Base-by-base conservation (phyloP, 345 rosid genomes). In the Sapria himalayana region DNA sequence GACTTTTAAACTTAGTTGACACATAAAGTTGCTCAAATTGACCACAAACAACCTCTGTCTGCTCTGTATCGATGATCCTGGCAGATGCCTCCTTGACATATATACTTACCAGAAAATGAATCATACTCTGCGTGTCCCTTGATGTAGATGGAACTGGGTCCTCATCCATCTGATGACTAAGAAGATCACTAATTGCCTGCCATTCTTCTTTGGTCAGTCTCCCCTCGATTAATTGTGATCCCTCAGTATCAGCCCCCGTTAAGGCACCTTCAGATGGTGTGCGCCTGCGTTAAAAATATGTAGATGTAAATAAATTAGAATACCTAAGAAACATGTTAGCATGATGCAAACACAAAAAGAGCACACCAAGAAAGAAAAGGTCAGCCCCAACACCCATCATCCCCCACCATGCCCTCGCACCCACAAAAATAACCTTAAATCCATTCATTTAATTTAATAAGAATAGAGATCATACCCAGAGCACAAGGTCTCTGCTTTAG, bases 171-270 rank as follows among this genome's bases (percentile, higher is more conserved):
- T 89, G 91, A 59, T 56, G 71, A 70, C 93, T 89, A 42, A 89
- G 74, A 48, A 82, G 69, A 51, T 82, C 82, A 60, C 82, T 79
- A 35, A 89, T 52, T 36, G 98, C 81, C 58, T 67, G 76, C 98
- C 98, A 89, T 63, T 89, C 98, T 61, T 89, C 95, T 60, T 74
- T 82, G 41, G 93, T 82, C 53, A 82, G 51, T 37, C 71, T 70
- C 64, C 67, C 95, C 59, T 73, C 92, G 24, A 41, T 34, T 49
- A 60, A 29, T 41, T 52, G 64, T 9, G 73, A 55, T 49, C 54
- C 74, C 32, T 66, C 77, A 27, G 69, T 55, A 46, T 48, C 55
- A 48, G 64, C 75, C 33, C 31, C 70, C 35, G 43, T 65, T 51
- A 51, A 49, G 16, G 48, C 69, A 62, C 70, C 82, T 63, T 69